Evolutionary conservation across 2,329 filamentous ascomycete species (phyloP), one percentile per base, ranked within the genome.

Genomic region (Knoxdaviesia proteae): DNA sequence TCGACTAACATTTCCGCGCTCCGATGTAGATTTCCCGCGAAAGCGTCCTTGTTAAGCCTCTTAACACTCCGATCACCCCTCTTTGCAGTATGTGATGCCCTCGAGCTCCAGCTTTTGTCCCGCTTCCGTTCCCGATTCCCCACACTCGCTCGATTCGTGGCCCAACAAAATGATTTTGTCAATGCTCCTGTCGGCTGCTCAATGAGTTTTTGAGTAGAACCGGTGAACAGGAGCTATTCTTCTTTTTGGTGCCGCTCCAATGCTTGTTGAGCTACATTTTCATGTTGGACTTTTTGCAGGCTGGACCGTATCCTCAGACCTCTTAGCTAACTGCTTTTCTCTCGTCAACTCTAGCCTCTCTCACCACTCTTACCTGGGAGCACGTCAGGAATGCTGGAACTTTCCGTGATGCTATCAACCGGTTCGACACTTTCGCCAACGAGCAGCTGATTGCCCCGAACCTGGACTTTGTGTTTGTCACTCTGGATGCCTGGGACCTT

Each of bases 311-410:
- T 20, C 20, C 35, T 41, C 39, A 8, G 32, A 38, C n/a, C 30
- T 30, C 38, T 34, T 31, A 34, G 36, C 44, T 50, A 44, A 48
- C 42, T 29, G 32, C 8, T 31, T 32, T 36, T 37, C 38, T 39
- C 31, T 43, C 46, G 48, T 48, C 55, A 50, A 58, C 94, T 87
- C 90, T 58, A 94, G 87, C 66, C 42, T 20, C 20, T 20, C 69
- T 98, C 60, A 98, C 90, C 39, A 98, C 90, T 50, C 69, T 98
- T 54, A 96, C 90, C 43, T 98, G 90, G 90, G 90, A 98, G 62
- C 88, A 98, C 66, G 90, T 98, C 58, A 82, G 88, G 59, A 92
- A 88, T 61, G 88, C 90, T 58, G 90, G 90, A 51, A 88, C 86
- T 51, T 98, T 96, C 74, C 80, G 88, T 54, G 90, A 96, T 64